A percentile compares a stretch with the other conserved stretches of the same genome.
Evolutionary conservation across 108 stramenopile species (phyloP).

Genomic region (Cyclotella kingstonii): DNA sequence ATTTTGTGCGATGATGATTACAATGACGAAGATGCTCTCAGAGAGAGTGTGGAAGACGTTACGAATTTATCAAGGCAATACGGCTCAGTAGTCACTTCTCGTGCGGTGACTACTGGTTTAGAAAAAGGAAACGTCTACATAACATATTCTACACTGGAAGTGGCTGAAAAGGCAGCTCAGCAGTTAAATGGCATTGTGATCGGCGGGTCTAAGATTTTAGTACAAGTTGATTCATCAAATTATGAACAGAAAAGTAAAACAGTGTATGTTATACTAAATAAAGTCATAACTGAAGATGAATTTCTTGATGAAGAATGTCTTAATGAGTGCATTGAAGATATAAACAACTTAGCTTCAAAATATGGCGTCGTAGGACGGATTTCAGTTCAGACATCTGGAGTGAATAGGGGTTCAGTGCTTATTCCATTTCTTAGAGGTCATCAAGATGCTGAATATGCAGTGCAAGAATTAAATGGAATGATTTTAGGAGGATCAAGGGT

Average conservation of each 20-base stretch:
- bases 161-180: conserved; percentile 24
- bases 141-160: conserved; percentile 6
- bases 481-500: conserved; percentile 61
- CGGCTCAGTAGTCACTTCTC: conserved; percentile 28
- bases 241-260: background rate
- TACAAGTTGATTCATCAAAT: conserved; percentile 6
- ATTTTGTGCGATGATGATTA: conserved; percentile 69
- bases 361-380: conserved; percentile 27
- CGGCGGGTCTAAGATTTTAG: conserved; percentile 29
- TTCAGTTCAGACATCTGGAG: conserved; percentile 15
- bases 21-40: conserved; percentile 73
- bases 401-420: conserved; percentile 22
- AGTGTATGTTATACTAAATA: conserved; percentile 21
- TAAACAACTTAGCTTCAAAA: conserved; percentile 27
- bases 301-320: conserved; percentile 58
- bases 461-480: conserved; percentile 56
- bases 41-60: conserved; percentile 68
- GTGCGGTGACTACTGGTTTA: conserved; percentile 11
- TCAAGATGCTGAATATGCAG: conserved; percentile 31
- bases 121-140: conserved; percentile 35
- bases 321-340: conserved; percentile 41
- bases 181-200: conserved; percentile 42
- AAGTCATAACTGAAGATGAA: conserved; percentile 50
- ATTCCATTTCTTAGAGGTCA: conserved; percentile 32
- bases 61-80: conserved; percentile 41